Evolutionary conservation across 257 asterid species (phyloP), one percentile per base, ranked within the genome.

Genomic region (Ehretia macrophylla): DNA sequence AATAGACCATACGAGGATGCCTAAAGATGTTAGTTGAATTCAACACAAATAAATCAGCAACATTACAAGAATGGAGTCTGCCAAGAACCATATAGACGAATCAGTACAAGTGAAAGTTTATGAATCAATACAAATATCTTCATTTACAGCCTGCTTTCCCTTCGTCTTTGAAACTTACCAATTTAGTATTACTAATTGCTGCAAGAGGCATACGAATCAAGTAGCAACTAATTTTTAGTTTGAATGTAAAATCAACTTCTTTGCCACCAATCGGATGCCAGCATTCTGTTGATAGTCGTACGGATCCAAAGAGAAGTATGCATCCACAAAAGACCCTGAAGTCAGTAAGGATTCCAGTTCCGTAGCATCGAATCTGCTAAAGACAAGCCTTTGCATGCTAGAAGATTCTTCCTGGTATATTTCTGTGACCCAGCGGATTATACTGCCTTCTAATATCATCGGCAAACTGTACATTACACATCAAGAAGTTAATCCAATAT

Each of bases 271-370:
- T 10, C 95, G 82, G 54, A 93, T 73, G 44, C 99, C 99, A 21
- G 97, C 88, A 68, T 69, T 77, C 78, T 82, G 95, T 69, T 72
- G 86, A 69, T 70, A 87, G 75, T 93, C 96, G 49, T 87, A 93
- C 11, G 84, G 39, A 56, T 79, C 90, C 67, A 93, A 35, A 37
- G 94, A 80, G 81, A 93, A 80, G 76, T 67, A 89, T 5, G 88
- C 95, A 64, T 93, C 99, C 37, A 93, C 71, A 3, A 67, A 55
- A 12, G 53, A 69, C 44, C 97, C 99, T 0, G 89, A 83, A 19
- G 76, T 56, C 65, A 87, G 44, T 27, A 87, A 55, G 53, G 86
- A 65, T 17, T 77, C 81, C 60, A 90, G 79, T 67, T 83, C 94
- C 19, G 12, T 38, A 17, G 68, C 72, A 42, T 93, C 94, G 39